phyloP scores from a whole-genome alignment of 2,329 filamentous ascomycete species.

The Setomelanomma holmii region DNA sequence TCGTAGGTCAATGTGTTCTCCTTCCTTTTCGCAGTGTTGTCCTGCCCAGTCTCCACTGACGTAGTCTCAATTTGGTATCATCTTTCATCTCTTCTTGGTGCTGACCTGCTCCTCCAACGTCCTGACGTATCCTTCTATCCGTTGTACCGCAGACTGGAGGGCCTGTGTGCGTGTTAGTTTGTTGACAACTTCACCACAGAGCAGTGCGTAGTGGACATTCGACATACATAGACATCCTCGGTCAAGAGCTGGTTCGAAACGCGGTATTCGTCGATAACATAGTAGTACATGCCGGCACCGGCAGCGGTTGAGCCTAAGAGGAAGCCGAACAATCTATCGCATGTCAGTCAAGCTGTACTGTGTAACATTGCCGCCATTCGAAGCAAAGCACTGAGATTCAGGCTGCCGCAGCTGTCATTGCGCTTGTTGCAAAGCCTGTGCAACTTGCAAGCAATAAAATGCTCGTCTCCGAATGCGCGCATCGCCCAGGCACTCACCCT shows the following conservation, averaged over 20 bases:
- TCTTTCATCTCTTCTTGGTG: conserved; percentile 40
- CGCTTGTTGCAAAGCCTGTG: not conserved
- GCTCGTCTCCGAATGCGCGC: not conserved
- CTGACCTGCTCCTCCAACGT: conserved; percentile 82
- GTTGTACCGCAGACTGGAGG: conserved; percentile 84
- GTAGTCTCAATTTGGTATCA: too few relatives aligned
- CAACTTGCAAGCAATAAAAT: not conserved
- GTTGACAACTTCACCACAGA: not conserved
- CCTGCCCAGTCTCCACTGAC: too few relatives aligned
- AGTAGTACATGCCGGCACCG: conserved; percentile 85
- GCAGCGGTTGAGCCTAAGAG: conserved; percentile 82
- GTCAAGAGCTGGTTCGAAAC: conserved; percentile 90
- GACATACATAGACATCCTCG: conserved; percentile 93
- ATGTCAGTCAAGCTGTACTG: conserved; percentile 4
- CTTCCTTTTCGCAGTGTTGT: too few relatives aligned
- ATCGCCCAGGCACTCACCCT: conserved; percentile 62
- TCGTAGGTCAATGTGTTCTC: too few relatives aligned
- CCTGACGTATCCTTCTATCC: conserved; percentile 83
- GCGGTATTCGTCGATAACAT: conserved; percentile 92
- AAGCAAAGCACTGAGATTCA: too few relatives aligned
- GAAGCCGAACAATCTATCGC: conserved; percentile 82
- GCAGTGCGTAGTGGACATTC: not conserved
- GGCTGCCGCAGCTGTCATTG: not conserved
- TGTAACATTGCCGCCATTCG: too few relatives aligned
- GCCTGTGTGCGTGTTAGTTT: conserved; percentile 57